Percentiles rank a stretch among this genome's conserved stretches.
Evolutionary conservation across 1,284 basidiomycete genomes (phyloP).

Genomic region (Malassezia sympodialis): DNA sequence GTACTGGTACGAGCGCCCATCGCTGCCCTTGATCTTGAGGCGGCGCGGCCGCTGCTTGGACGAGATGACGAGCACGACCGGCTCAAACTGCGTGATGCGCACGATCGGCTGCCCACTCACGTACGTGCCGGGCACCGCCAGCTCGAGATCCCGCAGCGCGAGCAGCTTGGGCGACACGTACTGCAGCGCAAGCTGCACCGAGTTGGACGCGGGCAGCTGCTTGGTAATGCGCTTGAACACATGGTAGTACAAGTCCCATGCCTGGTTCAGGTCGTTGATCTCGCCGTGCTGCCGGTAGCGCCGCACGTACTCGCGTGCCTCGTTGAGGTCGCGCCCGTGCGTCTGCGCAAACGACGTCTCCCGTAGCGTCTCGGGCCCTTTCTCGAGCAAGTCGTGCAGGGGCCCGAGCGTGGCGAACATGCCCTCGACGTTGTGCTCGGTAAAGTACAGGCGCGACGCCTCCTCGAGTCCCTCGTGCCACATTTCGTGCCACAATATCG

Average conservation of each 20-base stretch:
- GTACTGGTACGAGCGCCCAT: slow-evolving; percentile 89
- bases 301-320: slow-evolving; percentile 84
- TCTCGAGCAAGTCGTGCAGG: slow-evolving; percentile 83
- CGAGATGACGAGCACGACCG: slow-evolving; percentile 62
- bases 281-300: slow-evolving; percentile 81
- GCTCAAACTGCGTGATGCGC: slow-evolving; percentile 61
- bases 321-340: slow-evolving; percentile 83
- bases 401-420: slow-evolving; percentile 95
- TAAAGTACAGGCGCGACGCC: slow-evolving; percentile 91
- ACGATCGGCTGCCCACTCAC: slow-evolving; percentile 78
- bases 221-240: slow-evolving; percentile 94
- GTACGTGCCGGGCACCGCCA: slow-evolving; percentile 94
- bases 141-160: slow-evolving; percentile 75
- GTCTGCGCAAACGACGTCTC: slow-evolving; percentile 93
- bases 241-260: slow-evolving; percentile 99
- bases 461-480: slow-evolving; percentile 99
- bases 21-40: slow-evolving; percentile 75
- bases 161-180: slow-evolving; percentile 90
- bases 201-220: slow-evolving; percentile 77
- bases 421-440: slow-evolving; percentile 94
- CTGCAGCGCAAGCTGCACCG: slow-evolving; percentile 72
- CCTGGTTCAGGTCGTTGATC: slow-evolving; percentile 76
- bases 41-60: slow-evolving; percentile 97
- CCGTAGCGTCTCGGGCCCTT: slow-evolving; percentile 87
- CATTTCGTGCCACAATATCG: slow-evolving; percentile 96